Conservation (phyloP, 2,329 filamentous ascomycete species). For the Aspergillus bombycis region DNA sequence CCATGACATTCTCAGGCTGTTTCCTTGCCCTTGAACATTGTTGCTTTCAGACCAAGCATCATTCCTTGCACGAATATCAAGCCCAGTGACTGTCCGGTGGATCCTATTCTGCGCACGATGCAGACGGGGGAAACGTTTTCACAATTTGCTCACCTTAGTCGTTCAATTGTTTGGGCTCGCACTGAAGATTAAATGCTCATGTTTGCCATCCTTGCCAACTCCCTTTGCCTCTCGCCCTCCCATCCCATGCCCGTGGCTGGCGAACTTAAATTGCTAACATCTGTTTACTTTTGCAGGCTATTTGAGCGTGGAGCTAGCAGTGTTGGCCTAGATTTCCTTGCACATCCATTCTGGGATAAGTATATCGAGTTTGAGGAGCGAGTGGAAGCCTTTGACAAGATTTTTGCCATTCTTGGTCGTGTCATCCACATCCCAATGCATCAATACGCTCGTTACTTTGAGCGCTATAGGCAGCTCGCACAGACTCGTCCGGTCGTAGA, state of each 20-base stretch:
- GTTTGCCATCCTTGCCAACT: conserved; percentile 52
- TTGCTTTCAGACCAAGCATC: conserved; percentile 30
- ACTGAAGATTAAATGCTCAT: conserved; percentile 44
- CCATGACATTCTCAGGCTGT: conserved; percentile 56
- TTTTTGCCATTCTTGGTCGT: conserved; percentile 80
- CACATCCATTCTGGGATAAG: conserved; percentile 98
- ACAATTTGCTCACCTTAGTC: conserved; percentile 36
- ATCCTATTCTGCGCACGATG: conserved; percentile 39
- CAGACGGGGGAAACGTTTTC: conserved; percentile 30
- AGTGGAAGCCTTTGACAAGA: conserved; percentile 78
- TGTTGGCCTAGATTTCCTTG: conserved; percentile 90
- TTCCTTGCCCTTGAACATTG: conserved; percentile 45
- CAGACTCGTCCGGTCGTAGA: conserved; percentile 73
- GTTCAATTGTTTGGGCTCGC: conserved; percentile 44
- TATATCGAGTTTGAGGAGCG: conserved; percentile 97
- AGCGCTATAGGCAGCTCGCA: conserved; percentile 79
- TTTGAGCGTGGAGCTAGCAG: conserved; percentile 86
- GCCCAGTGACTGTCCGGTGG: conserved; percentile 33
- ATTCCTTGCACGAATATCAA: conserved; percentile 32
- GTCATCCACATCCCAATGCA: conserved; percentile 92
- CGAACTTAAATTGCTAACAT: conserved; percentile 43
- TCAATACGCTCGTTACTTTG: conserved; percentile 92
- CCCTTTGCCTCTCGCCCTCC: conserved; percentile 36
- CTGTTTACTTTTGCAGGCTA: conserved; percentile 59
- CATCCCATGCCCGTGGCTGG: conserved; percentile 31